Conservation (phyloP, 805 yeast species). For the Sugiyamaella smithiae region DNA sequence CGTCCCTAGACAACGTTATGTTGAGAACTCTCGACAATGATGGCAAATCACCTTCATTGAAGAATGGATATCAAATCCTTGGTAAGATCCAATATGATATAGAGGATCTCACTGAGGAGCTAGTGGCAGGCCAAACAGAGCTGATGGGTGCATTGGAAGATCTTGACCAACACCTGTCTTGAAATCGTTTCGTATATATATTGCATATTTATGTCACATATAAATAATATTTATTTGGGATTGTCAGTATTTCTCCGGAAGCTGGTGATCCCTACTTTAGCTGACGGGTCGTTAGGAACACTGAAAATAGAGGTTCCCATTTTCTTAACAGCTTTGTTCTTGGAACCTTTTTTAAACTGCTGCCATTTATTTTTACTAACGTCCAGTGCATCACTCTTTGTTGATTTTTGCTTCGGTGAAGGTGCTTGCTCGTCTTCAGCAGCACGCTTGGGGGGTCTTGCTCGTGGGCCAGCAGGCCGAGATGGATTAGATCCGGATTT, state of each 20-base stretch:
- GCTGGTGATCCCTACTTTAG: slow-evolving; percentile 21
- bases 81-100: too few relatives aligned
- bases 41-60: too few relatives aligned
- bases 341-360: slow-evolving; percentile 23
- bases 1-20: too few relatives aligned
- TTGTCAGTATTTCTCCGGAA: neutral
- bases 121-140: too few relatives aligned
- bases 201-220: neutral
- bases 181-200: neutral
- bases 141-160: too few relatives aligned
- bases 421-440: neutral
- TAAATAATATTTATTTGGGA: too few relatives aligned
- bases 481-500: neutral
- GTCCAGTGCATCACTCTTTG: slow-evolving; percentile 22
- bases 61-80: too few relatives aligned
- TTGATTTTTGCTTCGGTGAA: neutral
- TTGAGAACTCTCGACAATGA: too few relatives aligned
- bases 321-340: slow-evolving; percentile 16
- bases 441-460: neutral
- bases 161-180: too few relatives aligned
- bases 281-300: slow-evolving; percentile 23
- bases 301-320: slow-evolving; percentile 25
- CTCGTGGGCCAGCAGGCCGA: neutral
- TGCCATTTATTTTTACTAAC: slow-evolving; percentile 31
- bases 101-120: too few relatives aligned